Conservation (phyloP, 202 grass and related monocot species). For the Carex arenaria region DNA sequence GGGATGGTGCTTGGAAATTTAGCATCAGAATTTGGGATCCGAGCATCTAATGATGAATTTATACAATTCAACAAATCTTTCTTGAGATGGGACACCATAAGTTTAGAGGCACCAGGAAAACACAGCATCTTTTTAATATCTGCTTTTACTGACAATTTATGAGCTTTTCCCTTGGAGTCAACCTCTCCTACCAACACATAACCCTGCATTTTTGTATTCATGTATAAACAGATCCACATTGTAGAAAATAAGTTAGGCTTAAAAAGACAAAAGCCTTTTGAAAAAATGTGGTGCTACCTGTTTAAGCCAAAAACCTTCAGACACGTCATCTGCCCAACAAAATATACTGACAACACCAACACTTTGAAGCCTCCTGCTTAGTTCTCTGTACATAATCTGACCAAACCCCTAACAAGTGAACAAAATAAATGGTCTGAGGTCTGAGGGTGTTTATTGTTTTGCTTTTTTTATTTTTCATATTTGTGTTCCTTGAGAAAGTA, state of each 20-base stretch:
- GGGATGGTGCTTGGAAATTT: constrained; percentile 11
- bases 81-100: constrained; percentile 70
- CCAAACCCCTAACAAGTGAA: constrained; percentile 66
- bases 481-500: neutral
- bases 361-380: constrained; percentile 75
- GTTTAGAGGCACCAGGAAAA: constrained; percentile 80
- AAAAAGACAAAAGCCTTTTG: neutral
- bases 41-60: constrained; percentile 8
- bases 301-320: constrained; percentile 93
- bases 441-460: neutral
- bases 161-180: constrained; percentile 57
- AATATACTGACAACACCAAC: constrained; percentile 64
- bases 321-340: constrained; percentile 76
- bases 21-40: constrained; percentile 17
- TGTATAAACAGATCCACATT: constrained; percentile 2
- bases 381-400: constrained; percentile 56
- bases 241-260: constrained; percentile 24
- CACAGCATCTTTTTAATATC: constrained; percentile 72
- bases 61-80: constrained; percentile 29
- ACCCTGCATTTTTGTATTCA: constrained; percentile 40
- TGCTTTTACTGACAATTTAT: constrained; percentile 66
- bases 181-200: constrained; percentile 78
- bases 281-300: constrained; percentile 48
- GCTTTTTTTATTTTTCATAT: neutral
- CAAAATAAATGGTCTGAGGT: neutral